phyloP scores from a whole-genome alignment of 306 rosid species.

The Pyrus bretschneideri region DNA sequence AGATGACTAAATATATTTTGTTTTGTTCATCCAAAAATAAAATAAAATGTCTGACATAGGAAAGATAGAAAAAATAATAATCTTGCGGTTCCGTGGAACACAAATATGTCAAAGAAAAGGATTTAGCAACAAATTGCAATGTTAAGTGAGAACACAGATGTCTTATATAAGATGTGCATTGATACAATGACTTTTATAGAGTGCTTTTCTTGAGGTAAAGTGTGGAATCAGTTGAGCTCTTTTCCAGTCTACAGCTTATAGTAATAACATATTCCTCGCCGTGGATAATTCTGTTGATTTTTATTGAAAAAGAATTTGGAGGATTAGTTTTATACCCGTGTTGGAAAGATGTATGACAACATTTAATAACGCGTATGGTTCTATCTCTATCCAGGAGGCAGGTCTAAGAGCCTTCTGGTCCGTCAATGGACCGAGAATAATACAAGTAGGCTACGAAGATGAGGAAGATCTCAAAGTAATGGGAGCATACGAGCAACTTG shows the following conservation, averaged over 20 bases:
- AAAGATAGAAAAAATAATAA: background rate
- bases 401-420: slow-evolving; percentile 95
- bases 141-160: background rate
- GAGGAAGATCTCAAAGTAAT: slow-evolving; percentile 83
- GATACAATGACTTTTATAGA: background rate
- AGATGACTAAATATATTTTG: background rate
- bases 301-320: too few relatives aligned
- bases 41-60: background rate
- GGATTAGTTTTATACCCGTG: background rate
- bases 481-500: slow-evolving; percentile 88
- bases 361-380: background rate
- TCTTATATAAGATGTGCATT: background rate
- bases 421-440: slow-evolving; percentile 84
- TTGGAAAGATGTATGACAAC: background rate
- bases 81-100: background rate
- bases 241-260: too few relatives aligned
- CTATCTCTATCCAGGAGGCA: slow-evolving; percentile 51
- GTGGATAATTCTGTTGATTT: background rate
- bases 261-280: too few relatives aligned
- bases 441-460: slow-evolving; percentile 83
- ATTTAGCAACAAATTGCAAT: background rate
- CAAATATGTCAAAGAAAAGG: background rate
- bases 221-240: too few relatives aligned
- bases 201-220: background rate
- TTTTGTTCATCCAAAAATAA: background rate